Evolutionary conservation across 768 basidiomycete genomes (phyloP), one percentile per base, ranked within the genome.

Genomic region (Austroboletus eburneus): DNA sequence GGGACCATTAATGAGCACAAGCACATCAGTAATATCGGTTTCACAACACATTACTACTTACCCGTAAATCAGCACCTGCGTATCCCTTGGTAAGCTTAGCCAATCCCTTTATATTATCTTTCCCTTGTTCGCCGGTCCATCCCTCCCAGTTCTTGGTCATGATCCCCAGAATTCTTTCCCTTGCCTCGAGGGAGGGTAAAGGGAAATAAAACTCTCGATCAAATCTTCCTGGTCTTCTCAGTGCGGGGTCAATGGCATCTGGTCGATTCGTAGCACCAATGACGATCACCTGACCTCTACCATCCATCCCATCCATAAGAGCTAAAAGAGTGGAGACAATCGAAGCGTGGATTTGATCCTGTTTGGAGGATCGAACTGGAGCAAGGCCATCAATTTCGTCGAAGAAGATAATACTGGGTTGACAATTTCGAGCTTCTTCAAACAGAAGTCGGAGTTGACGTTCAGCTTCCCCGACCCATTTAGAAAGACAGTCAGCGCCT

Each of bases 381-480:
- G 96, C 96, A 17, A 99, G 81, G 54, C 95, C 96, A 61, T 99
- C 96, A 56, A 99, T 98, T 70, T 99, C 96, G 62, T 99, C 96
- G 64, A 99, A 98, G 72, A 99, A 99, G 61, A 99, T 98, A 67
- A 98, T 98, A 54, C 85, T 88, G 0, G 96, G 95, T 59, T 97
- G 95, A 42, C 81, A 87, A 43, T 85, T 83, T 40, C 83, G 79
- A 1, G 96, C 96, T 72, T 98, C 95, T 54, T 98, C 95, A 64
- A 99, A 99, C 13, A 98, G 75, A 33, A 97, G 76, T 1, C 96
- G 82, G 3, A 99, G 76, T 64, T 97, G 95, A 2, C 96, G 83
- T 62, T 98, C 96, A 5, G 96, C 95, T 69, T 99, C 96, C 43
- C 96, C 96, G 12, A 99, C 96, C 95, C 95, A 99, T 71, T 99